Percentiles rank a stretch among this genome's conserved stretches.
Evolutionary conservation across 352 stramenopile genomes (phyloP).

Genomic region (Globisporangium alternatum): DNA sequence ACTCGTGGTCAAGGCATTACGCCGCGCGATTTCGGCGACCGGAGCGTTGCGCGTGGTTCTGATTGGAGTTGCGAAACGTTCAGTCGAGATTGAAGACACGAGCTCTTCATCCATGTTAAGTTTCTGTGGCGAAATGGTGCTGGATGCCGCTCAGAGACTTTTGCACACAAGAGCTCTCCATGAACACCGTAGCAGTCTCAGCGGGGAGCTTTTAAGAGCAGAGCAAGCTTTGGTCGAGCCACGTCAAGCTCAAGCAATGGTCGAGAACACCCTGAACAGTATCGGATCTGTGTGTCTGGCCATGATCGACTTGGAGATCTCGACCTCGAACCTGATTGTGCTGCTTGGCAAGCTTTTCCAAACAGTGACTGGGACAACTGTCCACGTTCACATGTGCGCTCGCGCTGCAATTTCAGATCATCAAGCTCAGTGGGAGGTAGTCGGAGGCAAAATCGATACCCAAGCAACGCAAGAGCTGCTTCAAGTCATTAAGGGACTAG

Average conservation of each 20-base stretch:
- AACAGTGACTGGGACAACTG: neutral
- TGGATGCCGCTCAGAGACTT: neutral
- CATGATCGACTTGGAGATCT: neutral
- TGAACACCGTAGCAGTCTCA: neutral
- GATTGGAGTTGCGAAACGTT: constrained; percentile 2
- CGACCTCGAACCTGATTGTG: neutral
- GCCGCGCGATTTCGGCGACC: neutral
- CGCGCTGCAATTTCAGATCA: neutral
- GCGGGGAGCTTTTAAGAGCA: neutral
- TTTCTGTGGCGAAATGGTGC: constrained; percentile 1
- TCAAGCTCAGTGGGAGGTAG: neutral
- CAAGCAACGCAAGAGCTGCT: constrained; percentile 1
- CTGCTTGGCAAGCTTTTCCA: constrained; percentile 3
- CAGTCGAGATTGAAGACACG: neutral
- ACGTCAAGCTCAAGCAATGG: neutral
- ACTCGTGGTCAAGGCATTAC: neutral
- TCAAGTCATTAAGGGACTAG: neutral
- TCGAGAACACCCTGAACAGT: neutral
- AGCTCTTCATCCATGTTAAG: neutral
- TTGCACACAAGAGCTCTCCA: neutral
- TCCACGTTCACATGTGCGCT: neutral
- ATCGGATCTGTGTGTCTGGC: neutral
- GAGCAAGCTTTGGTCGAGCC: neutral
- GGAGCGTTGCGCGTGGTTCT: neutral
- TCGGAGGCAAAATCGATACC: neutral